phyloP scores from a whole-genome alignment of 148 eudicot genomes.

The Rhododendron ferrugineum region DNA sequence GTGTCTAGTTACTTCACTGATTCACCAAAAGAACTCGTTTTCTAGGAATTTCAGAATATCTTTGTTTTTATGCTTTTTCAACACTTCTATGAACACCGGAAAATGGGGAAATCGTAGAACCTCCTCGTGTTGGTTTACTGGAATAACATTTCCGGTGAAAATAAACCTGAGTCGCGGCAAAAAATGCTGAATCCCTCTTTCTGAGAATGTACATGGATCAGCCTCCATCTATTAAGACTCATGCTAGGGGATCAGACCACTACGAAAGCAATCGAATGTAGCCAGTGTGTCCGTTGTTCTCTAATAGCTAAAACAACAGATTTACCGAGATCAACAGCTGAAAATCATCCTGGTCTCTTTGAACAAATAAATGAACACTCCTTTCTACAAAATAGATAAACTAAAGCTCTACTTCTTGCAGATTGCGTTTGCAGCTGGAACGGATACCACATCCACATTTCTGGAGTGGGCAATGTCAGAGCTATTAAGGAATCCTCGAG shows the following conservation, averaged over 20 bases:
- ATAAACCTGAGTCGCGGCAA: not conserved
- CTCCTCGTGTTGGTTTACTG: not conserved
- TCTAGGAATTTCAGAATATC: not conserved
- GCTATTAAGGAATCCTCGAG: not conserved
- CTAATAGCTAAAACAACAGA: too few relatives aligned
- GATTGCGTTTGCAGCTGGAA: not conserved
- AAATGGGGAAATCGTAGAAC: not conserved
- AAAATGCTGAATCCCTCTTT: not conserved
- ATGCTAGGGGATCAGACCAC: not conserved
- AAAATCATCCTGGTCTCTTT: not conserved
- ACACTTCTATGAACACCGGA: not conserved
- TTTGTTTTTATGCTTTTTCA: not conserved
- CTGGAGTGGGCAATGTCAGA: constrained; percentile 3
- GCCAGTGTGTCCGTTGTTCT: not conserved
- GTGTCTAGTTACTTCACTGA: not conserved
- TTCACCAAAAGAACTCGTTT: not conserved
- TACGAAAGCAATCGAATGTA: not conserved
- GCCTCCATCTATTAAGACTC: not conserved
- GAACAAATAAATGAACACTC: not conserved
- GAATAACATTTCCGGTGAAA: not conserved
- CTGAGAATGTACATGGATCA: too few relatives aligned
- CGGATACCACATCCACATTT: not conserved
- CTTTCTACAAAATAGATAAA: not conserved
- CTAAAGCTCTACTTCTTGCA: not conserved
- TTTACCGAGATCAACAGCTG: not conserved